phyloP scores from a whole-genome alignment of 345 rosid species.

The Pseudoturritis turrita region DNA sequence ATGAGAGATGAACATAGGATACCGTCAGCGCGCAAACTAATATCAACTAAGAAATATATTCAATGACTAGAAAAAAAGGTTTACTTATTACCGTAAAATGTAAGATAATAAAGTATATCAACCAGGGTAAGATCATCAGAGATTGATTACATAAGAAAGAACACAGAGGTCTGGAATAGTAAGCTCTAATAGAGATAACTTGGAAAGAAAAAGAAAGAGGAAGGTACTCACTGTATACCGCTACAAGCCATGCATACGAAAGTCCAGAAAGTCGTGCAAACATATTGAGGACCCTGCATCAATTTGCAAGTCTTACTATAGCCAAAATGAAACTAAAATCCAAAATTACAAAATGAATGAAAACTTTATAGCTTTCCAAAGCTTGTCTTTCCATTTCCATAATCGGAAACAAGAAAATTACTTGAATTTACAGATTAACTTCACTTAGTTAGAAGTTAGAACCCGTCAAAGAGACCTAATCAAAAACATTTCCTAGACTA shows the following conservation, averaged over 20 bases:
- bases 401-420: neutral
- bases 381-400: constrained; percentile 11
- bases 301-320: constrained; percentile 8
- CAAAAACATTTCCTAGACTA: neutral
- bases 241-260: constrained; percentile 88
- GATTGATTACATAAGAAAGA: neutral
- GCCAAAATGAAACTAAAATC: neutral
- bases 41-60: neutral
- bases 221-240: constrained; percentile 87
- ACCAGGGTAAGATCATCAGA: neutral
- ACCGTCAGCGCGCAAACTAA: neutral
- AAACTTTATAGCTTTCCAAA: neutral
- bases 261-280: constrained; percentile 93
- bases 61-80: neutral
- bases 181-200: neutral
- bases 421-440: neutral
- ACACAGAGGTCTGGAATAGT: neutral
- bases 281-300: constrained; percentile 96
- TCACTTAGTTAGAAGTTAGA: neutral
- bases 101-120: neutral
- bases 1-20: neutral
- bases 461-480: neutral
- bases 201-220: neutral
- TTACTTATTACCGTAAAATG: neutral
- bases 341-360: neutral